A percentile compares a stretch with the other conserved stretches of the same genome.
phyloP scores from a whole-genome alignment of 179 eudicot species.

The Kewa caespitosa region DNA sequence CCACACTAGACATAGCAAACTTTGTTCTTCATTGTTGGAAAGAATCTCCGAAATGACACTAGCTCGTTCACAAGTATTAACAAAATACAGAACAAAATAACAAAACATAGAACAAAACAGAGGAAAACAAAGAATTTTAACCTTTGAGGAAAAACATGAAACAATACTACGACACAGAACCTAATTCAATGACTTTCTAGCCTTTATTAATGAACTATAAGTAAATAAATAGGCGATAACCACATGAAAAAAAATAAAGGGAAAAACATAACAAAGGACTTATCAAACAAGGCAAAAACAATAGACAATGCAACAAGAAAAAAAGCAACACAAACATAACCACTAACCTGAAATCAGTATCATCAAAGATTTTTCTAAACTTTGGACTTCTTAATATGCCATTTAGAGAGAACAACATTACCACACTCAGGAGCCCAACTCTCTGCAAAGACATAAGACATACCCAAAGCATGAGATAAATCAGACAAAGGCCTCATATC shows the following conservation, averaged over 20 bases:
- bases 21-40: too few relatives aligned
- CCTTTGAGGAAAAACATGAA: too few relatives aligned
- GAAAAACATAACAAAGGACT: neutral
- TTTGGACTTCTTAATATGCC: conserved; percentile 71
- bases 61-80: too few relatives aligned
- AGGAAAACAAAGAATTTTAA: neutral
- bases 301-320: neutral
- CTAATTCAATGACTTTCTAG: too few relatives aligned
- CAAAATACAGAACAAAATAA: too few relatives aligned
- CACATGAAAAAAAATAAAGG: neutral
- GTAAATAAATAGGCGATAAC: neutral
- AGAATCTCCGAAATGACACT: too few relatives aligned
- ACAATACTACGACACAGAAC: too few relatives aligned
- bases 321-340: neutral
- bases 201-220: too few relatives aligned
- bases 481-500: conserved; percentile 79
- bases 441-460: conserved; percentile 85
- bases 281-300: neutral
- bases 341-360: conserved; percentile 78
- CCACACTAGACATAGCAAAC: too few relatives aligned
- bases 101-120: too few relatives aligned
- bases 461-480: conserved; percentile 70
- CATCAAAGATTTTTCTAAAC: conserved; percentile 74
- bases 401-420: conserved; percentile 72
- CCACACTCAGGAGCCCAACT: conserved; percentile 98